Conservation (phyloP, 2,329 filamentous ascomycete genomes). For the Sarocladiaceae sp. region DNA sequence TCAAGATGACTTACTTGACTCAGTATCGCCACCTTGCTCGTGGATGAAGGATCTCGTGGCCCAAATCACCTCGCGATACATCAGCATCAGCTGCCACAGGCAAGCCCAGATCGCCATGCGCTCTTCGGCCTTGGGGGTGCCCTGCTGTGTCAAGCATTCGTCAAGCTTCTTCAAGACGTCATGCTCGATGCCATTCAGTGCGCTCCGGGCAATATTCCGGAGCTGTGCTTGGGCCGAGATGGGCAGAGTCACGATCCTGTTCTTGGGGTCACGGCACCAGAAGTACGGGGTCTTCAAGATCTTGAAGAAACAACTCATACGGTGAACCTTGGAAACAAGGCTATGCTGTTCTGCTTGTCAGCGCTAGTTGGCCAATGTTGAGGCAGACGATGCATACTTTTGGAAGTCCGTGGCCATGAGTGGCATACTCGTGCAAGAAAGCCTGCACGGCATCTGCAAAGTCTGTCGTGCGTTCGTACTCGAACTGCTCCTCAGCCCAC, state of each 20-base stretch:
- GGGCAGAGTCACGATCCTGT: conserved; percentile 29
- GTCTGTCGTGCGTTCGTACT: conserved; percentile 22
- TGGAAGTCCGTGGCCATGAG: conserved; percentile 29
- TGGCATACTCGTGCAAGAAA: conserved; percentile 30
- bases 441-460: conserved; percentile 29
- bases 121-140: conserved; percentile 28
- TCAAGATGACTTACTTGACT: conserved; percentile 5
- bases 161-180: conserved; percentile 35
- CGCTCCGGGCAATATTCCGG: conserved; percentile 31
- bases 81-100: conserved; percentile 43
- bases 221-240: conserved; percentile 34
- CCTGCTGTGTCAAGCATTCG: conserved; percentile 30
- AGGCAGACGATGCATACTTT: conserved; percentile 28
- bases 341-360: conserved; percentile 24
- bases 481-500: conserved; percentile 33
- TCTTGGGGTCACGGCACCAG: conserved; percentile 31
- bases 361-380: conserved; percentile 10
- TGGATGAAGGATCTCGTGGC: conserved; percentile 19
- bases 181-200: conserved; percentile 29
- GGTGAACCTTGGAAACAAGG: conserved; percentile 36
- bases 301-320: conserved; percentile 43
- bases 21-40: conserved; percentile 4
- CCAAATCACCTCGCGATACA: conserved; percentile 37
- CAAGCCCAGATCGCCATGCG: conserved; percentile 40
- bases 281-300: conserved; percentile 40